Conservation (phyloP, 1,284 basidiomycete species). For the Pseudozyma sp. region DNA sequence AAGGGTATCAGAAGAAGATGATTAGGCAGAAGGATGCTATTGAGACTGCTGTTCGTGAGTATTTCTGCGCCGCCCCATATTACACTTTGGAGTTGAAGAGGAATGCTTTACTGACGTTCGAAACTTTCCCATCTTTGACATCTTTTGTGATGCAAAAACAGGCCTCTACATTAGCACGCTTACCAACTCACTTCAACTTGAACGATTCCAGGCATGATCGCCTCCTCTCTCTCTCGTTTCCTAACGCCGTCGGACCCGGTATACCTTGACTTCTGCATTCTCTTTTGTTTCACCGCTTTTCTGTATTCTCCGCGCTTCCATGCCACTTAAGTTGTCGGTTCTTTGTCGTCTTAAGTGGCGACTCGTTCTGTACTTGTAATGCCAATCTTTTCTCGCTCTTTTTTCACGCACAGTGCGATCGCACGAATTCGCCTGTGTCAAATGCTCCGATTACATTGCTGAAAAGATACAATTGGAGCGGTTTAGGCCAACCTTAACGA, state of each 20-base stretch:
- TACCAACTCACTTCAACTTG: conserved; percentile 40
- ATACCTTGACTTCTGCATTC: conserved; percentile 11
- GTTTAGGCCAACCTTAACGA: conserved; percentile 19
- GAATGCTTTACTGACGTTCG: too few species aligned
- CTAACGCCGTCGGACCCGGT: not conserved
- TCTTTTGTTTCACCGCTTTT: not conserved
- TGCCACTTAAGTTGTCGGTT: not conserved
- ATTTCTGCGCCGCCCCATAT: too few species aligned
- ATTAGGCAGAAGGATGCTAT: conserved; percentile 47
- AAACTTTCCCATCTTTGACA: too few species aligned
- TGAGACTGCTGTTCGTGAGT: conserved; percentile 28
- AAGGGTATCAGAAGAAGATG: conserved; percentile 49
- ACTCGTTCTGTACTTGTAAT: not conserved
- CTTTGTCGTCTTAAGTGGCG: not conserved
- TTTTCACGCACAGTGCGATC: too few species aligned
- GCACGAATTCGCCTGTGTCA: not conserved
- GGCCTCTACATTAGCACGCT: conserved; percentile 44
- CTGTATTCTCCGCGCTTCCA: not conserved
- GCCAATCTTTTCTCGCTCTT: not conserved
- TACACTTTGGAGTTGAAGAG: too few species aligned
- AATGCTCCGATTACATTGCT: not conserved
- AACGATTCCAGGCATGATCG: conserved; percentile 28
- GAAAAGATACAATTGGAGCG: too few species aligned
- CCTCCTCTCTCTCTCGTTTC: not conserved
- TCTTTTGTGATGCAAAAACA: too few species aligned